Evolutionary conservation across 2,329 filamentous ascomycete species (phyloP), one percentile per base, ranked within the genome.

Genomic region (Plenodomus lindquistii): DNA sequence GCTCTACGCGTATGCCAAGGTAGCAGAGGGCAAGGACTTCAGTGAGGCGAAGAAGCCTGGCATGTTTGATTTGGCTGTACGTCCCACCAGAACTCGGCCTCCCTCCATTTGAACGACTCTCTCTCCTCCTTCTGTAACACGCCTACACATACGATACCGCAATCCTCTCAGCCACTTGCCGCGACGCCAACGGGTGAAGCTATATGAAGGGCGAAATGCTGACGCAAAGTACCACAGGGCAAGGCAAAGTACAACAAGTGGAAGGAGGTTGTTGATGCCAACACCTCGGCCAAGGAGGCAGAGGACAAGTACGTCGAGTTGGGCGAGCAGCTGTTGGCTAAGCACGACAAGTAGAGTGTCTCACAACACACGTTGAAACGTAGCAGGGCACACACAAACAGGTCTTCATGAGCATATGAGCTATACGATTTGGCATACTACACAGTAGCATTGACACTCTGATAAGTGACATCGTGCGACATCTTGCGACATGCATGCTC

Each of bases 231-330:
- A n/a, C 17, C 10, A 39, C 63, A 91, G 88, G 85, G 79, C 76
- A 95, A 94, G 78, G 84, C 84, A 65, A 96, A 95, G 82, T 83
- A 86, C 77, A 81, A 79, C 64, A 84, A 87, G 45, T 96, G 91
- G 91, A 77, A 90, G 75, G 81, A 85, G 68, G 66, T 85, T 54
- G 82, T 84, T 65, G 82, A 91, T 53, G 80, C 85, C 51, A 83
- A 81, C 42, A 70, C 85, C 59, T 83, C 80, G 8, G 67, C 82
- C 53, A 81, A 86, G 56, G 73, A 85, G 57, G 91, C 91, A 17
- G 87, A 95, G 82, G 79, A 84, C 71, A 77, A 82, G 68, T 97
- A 96, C 76, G 82, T 95, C 64, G 78, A 80, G 60, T 77, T 87
- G 53, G 84, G 94, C 57, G 85, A 91, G 74, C 72, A 78, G 65